Base-by-base conservation (phyloP, 441 rosid species). In the Sinapis alba region DNA sequence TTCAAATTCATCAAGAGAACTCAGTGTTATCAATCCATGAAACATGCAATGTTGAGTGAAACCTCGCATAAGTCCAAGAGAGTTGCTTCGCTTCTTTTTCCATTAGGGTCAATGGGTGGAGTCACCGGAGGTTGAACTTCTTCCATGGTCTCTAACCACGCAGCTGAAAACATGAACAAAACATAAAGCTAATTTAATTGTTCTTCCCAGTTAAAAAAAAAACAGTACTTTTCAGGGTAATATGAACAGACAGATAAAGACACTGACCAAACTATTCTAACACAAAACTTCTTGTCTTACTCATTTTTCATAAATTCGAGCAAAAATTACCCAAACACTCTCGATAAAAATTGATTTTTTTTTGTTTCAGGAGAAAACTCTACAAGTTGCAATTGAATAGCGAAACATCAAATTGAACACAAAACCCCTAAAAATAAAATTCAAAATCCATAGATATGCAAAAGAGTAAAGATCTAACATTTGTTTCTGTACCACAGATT, bases 1-100 rank as follows among this genome's bases (percentile, higher is more conserved):
- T n/a, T n/a, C n/a, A n/a, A n/a, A n/a, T n/a, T n/a, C n/a, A n/a
- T n/a, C n/a, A n/a, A n/a, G n/a, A n/a, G n/a, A n/a, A n/a, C n/a
- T n/a, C n/a, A 50, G 16, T 7, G 7, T 3, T 15, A 34, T 2
- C 3, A 23, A 38, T 43, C 5, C 18, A 80, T 12, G 47, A 43
- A 15, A 43, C 10, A 34, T 70, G 62, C 26, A 72, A 70, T 19
- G 13, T 19, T 50, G 36, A 32, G 32, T 54, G 60, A 26, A 57
- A 86, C 97, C 96, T 87, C 83, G 86, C 96, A 90, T 59, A 88
- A 83, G 26, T 72, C 86, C 18, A 70, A 20, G 74, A 93, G 89
- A 60, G 88, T 76, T 5, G 77, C 81, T 68, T 86, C 92, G 12
- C 76, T 77, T 38, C 76, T 74, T 53, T 74, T 82, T 11, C 68